Conservation (phyloP, 225 moss, liverwort and hornwort species). For the Polytrichum formosum region DNA sequence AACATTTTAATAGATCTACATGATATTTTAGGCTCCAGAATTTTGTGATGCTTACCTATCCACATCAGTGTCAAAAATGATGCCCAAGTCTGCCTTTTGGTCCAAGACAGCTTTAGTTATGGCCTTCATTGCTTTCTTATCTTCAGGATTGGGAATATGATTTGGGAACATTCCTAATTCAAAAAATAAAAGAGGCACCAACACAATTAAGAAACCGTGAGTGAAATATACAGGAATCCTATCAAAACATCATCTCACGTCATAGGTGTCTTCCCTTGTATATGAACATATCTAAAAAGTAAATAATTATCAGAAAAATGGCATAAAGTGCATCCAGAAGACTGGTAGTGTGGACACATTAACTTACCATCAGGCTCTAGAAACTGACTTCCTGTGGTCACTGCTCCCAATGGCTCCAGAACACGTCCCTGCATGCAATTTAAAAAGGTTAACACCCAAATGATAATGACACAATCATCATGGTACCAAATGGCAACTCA, state of each 20-base stretch:
- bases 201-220: background rate
- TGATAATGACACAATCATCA: no score
- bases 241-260: no score
- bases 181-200: constrained; percentile 5
- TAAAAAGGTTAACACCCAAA: background rate
- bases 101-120: constrained; percentile 85
- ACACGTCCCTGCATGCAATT: constrained; percentile 62
- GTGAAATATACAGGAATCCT: no score
- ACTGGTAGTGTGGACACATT: no score
- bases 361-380: constrained; percentile 87
- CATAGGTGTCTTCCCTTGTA: no score
- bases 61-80: constrained; percentile 97
- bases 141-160: constrained; percentile 93
- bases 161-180: constrained; percentile 91
- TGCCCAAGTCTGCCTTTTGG: constrained; percentile 91
- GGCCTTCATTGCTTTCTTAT: constrained; percentile 84
- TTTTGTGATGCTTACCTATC: constrained; percentile 53
- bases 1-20: no score
- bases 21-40: no score
- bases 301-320: no score
- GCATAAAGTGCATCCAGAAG: no score
- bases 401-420: constrained; percentile 79
- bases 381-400: constrained; percentile 88
- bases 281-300: no score
- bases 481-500: no score